Percentiles rank a stretch among this genome's conserved stretches.
Conservation (phyloP, 1,139 yeast genomes). For the Insectozyma bohioensis region DNA sequence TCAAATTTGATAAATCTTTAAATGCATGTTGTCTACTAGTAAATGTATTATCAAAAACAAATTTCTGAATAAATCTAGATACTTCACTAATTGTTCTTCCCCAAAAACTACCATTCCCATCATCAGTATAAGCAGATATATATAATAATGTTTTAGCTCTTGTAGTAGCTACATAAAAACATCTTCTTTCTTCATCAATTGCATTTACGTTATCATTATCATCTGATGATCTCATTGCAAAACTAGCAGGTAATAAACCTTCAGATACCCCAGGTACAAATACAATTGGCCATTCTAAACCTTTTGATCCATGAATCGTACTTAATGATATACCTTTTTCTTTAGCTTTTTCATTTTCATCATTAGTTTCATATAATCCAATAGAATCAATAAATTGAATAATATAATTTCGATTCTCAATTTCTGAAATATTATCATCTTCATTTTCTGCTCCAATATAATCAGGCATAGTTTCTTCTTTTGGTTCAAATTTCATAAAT, state of each 20-base stretch:
- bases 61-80: constrained; percentile 33
- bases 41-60: constrained; percentile 9
- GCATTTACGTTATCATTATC: constrained; percentile 22
- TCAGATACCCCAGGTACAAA: constrained; percentile 73
- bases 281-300: constrained; percentile 93
- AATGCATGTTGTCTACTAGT: constrained; percentile 20
- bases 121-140: constrained; percentile 34
- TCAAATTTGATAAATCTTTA: constrained; percentile 15
- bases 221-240: constrained; percentile 21
- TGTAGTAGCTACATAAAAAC: constrained; percentile 85
- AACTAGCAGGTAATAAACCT: constrained; percentile 54
- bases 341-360: constrained; percentile 22
- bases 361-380: constrained; percentile 49
- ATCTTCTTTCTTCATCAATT: constrained; percentile 74
- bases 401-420: constrained; percentile 33
- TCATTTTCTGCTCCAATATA: constrained; percentile 19
- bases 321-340: constrained; percentile 42
- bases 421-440: constrained; percentile 6
- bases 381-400: constrained; percentile 59
- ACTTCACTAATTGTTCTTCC: constrained; percentile 20
- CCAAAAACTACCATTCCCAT: constrained; percentile 19
- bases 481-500: constrained; percentile 45
- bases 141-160: constrained; percentile 60
- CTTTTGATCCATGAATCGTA: constrained; percentile 91
- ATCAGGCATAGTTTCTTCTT: constrained; percentile 55